phyloP scores from a whole-genome alignment of 2,329 filamentous ascomycete species.

The Eutypa lata region DNA sequence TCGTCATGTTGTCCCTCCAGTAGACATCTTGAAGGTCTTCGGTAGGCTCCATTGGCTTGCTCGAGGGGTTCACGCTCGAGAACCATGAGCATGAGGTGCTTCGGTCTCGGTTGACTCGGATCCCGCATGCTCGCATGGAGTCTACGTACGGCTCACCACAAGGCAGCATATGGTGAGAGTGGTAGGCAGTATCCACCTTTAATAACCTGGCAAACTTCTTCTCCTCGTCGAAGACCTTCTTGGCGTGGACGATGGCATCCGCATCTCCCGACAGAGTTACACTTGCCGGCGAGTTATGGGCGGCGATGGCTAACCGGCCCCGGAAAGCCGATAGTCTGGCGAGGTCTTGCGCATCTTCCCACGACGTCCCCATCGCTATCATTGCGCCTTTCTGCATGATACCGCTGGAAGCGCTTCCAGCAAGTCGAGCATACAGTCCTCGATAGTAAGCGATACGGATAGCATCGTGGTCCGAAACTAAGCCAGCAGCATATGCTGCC shows the following conservation, averaged over 20 bases:
- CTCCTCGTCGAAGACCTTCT: neutral
- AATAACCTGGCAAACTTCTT: neutral
- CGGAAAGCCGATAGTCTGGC: neutral
- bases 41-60: neutral
- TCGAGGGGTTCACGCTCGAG: no score
- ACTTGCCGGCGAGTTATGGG: neutral
- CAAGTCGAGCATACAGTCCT: constrained; percentile 24
- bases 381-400: constrained; percentile 15
- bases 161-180: constrained; percentile 15
- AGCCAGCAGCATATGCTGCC: constrained; percentile 46
- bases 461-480: constrained; percentile 37
- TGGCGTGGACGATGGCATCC: neutral
- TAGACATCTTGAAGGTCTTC: constrained; percentile 24
- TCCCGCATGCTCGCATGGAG: no score
- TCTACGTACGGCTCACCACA: constrained; percentile 2
- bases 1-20: constrained; percentile 44
- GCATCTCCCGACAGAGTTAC: neutral
- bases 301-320: neutral
- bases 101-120: no score
- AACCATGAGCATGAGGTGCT: no score
- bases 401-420: constrained; percentile 31
- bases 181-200: constrained; percentile 13
- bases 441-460: constrained; percentile 33
- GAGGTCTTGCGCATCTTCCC: neutral
- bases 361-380: neutral